These are phyloP conservation scores for Dichotomocladium elegans DNA, from an alignment of 371 early-diverging fungal genomes.

Conservation along the genomic window DNA sequence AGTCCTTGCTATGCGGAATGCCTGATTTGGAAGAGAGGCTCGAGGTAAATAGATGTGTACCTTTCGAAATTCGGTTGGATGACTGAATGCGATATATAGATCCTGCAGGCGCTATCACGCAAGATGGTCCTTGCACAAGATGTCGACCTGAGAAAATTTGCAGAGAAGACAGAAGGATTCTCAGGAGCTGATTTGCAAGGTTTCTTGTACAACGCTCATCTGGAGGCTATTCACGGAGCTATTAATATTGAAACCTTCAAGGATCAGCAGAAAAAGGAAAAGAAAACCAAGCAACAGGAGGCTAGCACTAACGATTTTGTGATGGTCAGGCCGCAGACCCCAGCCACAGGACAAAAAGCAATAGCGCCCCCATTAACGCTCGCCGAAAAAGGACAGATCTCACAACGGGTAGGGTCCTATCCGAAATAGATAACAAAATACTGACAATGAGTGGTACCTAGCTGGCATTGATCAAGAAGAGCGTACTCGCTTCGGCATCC, in stretches of 20 bases:
- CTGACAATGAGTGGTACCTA: constrained; percentile 11
- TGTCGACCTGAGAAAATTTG: constrained; percentile 57
- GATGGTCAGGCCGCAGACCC: constrained; percentile 17
- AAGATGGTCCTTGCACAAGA: constrained; percentile 61
- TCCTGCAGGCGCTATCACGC: constrained; percentile 58
- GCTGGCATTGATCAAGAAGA: constrained; percentile 55
- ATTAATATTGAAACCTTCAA: constrained; percentile 50
- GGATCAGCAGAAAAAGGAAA: constrained; percentile 31
- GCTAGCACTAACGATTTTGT: constrained; percentile 33
- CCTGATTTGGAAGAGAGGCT: constrained; percentile 71
- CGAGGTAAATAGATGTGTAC: constrained; percentile 30
- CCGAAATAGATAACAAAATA: background rate
- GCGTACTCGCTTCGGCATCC: constrained; percentile 4
- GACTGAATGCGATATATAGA: constrained; percentile 29
- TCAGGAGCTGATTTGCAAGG: constrained; percentile 95
- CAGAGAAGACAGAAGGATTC: constrained; percentile 70
- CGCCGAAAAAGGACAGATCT: constrained; percentile 61
- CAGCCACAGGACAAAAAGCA: constrained; percentile 10
- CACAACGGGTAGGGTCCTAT: constrained; percentile 45
- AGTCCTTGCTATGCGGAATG: constrained; percentile 85
- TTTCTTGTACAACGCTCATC: constrained; percentile 85
- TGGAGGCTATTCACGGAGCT: constrained; percentile 82
- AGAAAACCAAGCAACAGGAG: constrained; percentile 18
- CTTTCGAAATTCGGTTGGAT: background rate
- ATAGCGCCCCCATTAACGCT: constrained; percentile 43